phyloP scores from a whole-genome alignment of 2,329 filamentous ascomycete species.

The Fusarium poae region DNA sequence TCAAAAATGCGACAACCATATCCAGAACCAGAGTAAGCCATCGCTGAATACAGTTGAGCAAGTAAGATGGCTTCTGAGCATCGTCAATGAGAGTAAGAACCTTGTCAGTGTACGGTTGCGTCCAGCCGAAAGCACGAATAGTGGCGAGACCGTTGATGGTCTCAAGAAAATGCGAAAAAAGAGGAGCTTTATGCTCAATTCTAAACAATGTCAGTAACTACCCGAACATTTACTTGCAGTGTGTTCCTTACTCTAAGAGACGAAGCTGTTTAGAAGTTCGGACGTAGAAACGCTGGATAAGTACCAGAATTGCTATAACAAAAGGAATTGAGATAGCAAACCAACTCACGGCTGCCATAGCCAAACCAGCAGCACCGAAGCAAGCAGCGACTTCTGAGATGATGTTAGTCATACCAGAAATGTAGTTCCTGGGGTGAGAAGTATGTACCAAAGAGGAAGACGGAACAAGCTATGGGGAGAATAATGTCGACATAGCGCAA shows the following conservation, averaged over 20 bases:
- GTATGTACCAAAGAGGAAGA: slow-evolving; percentile 48
- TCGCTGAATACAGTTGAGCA: slow-evolving; percentile 64
- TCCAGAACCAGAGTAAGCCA: slow-evolving; percentile 67
- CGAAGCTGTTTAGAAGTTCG: slow-evolving; percentile 67
- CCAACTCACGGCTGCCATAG: slow-evolving; percentile 59
- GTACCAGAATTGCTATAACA: slow-evolving; percentile 56
- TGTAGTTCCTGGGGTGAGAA: fast-evolving
- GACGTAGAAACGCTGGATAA: slow-evolving; percentile 66
- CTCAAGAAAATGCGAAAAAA: slow-evolving; percentile 54
- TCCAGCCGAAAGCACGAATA: slow-evolving; percentile 58
- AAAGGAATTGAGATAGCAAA: slow-evolving; percentile 61
- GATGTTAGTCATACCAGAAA: slow-evolving; percentile 1
- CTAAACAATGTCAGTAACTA: slow-evolving; percentile 1
- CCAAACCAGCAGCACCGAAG: slow-evolving; percentile 59
- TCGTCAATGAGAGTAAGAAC: slow-evolving; percentile 56
- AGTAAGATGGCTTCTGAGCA: slow-evolving; percentile 66
- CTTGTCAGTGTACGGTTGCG: slow-evolving; percentile 55
- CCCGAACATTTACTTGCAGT: no score
- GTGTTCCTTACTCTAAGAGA: slow-evolving; percentile 58
- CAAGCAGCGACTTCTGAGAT: slow-evolving; percentile 50
- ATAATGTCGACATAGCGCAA: slow-evolving; percentile 57
- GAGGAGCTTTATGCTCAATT: slow-evolving; percentile 52
- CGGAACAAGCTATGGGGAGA: slow-evolving; percentile 50
- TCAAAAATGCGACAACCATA: slow-evolving; percentile 63
- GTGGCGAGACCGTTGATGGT: slow-evolving; percentile 51